These are phyloP conservation scores for Trichoderma sp. DNA, from an alignment of 2,329 filamentous ascomycete genomes.

Conservation along the genomic window DNA sequence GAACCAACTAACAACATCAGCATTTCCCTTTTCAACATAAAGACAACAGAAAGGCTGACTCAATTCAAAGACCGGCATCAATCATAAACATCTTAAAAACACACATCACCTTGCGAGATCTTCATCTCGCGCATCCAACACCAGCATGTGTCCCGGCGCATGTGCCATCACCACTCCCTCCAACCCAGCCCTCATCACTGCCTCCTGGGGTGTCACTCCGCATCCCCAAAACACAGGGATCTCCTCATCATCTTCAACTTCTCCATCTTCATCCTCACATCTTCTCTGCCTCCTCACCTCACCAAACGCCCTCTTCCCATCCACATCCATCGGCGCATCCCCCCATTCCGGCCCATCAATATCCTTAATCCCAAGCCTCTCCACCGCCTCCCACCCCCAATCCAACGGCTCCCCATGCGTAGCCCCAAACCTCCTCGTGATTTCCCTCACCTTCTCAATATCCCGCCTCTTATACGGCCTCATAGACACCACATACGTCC, in stretches of 20 bases:
- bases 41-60: background rate
- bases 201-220: constrained; percentile 66
- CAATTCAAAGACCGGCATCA: background rate
- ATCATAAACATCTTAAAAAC: background rate
- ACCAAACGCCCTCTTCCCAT: constrained; percentile 39
- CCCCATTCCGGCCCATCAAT: constrained; percentile 59
- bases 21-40: background rate
- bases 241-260: constrained; percentile 33
- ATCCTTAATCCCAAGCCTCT: constrained; percentile 55
- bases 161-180: constrained; percentile 62
- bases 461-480: constrained; percentile 54
- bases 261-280: background rate
- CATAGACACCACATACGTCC: constrained; percentile 64
- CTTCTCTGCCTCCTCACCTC: constrained; percentile 34
- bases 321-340: constrained; percentile 45
- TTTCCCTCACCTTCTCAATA: constrained; percentile 52
- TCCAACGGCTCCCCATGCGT: constrained; percentile 67
- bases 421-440: constrained; percentile 55
- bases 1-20: background rate
- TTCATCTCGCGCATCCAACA: constrained; percentile 53
- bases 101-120: constrained; percentile 32
- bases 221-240: constrained; percentile 65
- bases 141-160: constrained; percentile 62
- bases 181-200: constrained; percentile 57
- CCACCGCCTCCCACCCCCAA: constrained; percentile 62